Conservation (phyloP, 768 basidiomycete genomes). For the Amanita jacksonii region DNA sequence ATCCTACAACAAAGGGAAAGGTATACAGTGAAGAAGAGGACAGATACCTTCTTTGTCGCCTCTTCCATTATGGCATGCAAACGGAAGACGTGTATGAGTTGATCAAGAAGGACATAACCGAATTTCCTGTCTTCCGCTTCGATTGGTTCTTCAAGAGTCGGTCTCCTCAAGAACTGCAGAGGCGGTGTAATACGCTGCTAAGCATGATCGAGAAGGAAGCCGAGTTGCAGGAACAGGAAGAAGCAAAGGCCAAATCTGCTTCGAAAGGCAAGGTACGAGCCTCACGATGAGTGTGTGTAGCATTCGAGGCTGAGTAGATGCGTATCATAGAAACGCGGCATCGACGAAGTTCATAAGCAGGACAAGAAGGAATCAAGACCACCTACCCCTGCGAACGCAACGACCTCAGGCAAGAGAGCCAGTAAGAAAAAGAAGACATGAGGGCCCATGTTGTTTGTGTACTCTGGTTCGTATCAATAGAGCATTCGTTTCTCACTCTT, state of each 20-base stretch:
- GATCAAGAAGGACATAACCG: slow-evolving; percentile 93
- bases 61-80: slow-evolving; percentile 86
- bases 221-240: slow-evolving; percentile 55
- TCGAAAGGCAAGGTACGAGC: slow-evolving; percentile 51
- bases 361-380: slow-evolving; percentile 51
- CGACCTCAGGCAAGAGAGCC: slow-evolving; percentile 44
- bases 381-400: slow-evolving; percentile 43
- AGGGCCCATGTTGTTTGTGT: too few species aligned
- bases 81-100: slow-evolving; percentile 85
- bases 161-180: slow-evolving; percentile 78
- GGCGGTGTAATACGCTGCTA: slow-evolving; percentile 81
- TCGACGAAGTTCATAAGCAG: slow-evolving; percentile 50
- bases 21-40: slow-evolving; percentile 97
- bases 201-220: slow-evolving; percentile 93
- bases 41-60: slow-evolving; percentile 82
- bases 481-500: too few species aligned
- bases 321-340: slow-evolving; percentile 50
- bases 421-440: slow-evolving; percentile 65
- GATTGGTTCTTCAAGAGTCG: slow-evolving; percentile 98
- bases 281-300: not conserved
- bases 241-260: slow-evolving; percentile 47
- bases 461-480: too few species aligned
- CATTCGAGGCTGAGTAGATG: slow-evolving; percentile 3
- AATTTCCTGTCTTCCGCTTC: slow-evolving; percentile 95
- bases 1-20: slow-evolving; percentile 93